Evolutionary conservation across 345 rosid species (phyloP), one percentile per base, ranked within the genome.

Genomic region (Bretschneidera sinensis): DNA sequence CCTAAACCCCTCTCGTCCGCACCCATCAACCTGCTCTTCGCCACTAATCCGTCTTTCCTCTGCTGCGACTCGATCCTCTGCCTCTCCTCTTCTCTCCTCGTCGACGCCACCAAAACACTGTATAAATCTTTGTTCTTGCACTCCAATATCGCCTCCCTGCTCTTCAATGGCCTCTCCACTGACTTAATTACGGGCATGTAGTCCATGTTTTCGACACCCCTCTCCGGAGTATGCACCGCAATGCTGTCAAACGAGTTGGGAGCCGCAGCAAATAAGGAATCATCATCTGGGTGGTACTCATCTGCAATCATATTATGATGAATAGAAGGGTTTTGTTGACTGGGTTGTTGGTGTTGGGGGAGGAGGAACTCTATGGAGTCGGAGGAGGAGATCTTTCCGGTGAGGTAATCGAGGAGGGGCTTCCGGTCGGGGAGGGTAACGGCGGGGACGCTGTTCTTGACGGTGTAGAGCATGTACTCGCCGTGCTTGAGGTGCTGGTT

Each of bases 1-100:
- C 83, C 87, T 22, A 70, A 24, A 6, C 95, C 96, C 68, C 97
- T 81, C 45, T 94, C 97, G 21, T 90, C 99, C 17, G 75, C 70
- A 1, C 95, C 95, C 95, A 86, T 88, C 33, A 92, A 49, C 65
- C 98, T 77, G 60, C 79, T 87, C 76, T 92, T 92, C 1, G 96
- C 94, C 22, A 94, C 97, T 61, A 94, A 76, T 1, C 99, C 99
- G 48, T 94, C 97, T 74, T 94, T 94, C 74, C 99, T 78, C 78
- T 85, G 96, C 64, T 90, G 95, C 48, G 89, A 83, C 64, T 88
- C 97, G n/a, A 90, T 68, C 63, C 91, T 90, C 78, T 86, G 95
- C 67, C 87, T 70, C 63, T 94, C 99, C 73, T 88, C 96, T 35
- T 86, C 97, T 22, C 97, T 79, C 64, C 80, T 84, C 9, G 91